Conservation (phyloP, 176 grass and related monocot species). For the Sorghum bicolor region Sorghum_bicolor_NCBIv3 NC_012870.2:4371501-4372000, state of each 20-base stretch:
- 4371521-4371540: not conserved
- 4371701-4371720: not conserved
- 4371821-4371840: not conserved
- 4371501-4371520: not conserved
- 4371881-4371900: not conserved
- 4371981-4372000: slow-evolving; percentile 77
- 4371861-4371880: not conserved
- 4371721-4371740: not conserved
- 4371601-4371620: not conserved
- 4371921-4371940: not conserved
- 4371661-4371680: not conserved
- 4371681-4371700: not conserved
- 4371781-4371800: not conserved
- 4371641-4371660: not conserved
- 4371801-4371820: not conserved
- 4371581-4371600: not conserved
- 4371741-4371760: too few species aligned
- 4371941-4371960: not conserved
- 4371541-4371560: not conserved
- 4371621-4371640: not conserved
- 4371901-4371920: not conserved
- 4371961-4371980: slow-evolving; percentile 59
- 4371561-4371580: not conserved
- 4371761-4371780: not conserved
- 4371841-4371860: not conserved